Percentiles rank a stretch among this genome's conserved stretches.
phyloP scores from a whole-genome alignment of 495 filamentous ascomycete genomes.

The Penicillium goetzii region DNA sequence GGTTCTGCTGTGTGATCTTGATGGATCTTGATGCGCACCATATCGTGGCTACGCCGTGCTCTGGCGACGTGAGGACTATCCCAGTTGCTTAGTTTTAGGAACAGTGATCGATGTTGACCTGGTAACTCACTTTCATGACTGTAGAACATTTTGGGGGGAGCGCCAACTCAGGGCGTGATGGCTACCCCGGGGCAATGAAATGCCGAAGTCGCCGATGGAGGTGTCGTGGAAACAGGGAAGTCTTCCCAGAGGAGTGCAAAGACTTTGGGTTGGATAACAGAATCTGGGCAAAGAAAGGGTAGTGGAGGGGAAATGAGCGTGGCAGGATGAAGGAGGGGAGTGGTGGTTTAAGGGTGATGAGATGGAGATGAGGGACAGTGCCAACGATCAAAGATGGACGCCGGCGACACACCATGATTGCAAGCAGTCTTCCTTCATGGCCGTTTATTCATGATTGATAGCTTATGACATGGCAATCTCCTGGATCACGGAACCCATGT shows the following conservation, averaged over 20 bases:
- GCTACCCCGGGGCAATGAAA: background rate
- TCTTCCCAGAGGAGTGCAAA: background rate
- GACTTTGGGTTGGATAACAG: background rate
- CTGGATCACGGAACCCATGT: background rate
- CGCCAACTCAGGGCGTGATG: background rate
- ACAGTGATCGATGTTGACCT: background rate
- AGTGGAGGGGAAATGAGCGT: background rate
- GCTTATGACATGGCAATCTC: background rate
- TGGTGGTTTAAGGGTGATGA: background rate
- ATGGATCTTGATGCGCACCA: slow-evolving; percentile 69
- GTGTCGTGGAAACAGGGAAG: background rate
- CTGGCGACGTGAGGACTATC: slow-evolving; percentile 81
- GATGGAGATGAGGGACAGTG: background rate
- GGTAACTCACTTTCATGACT: slow-evolving; percentile 75
- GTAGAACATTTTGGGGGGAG: slow-evolving; percentile 73
- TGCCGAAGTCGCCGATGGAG: background rate
- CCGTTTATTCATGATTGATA: background rate
- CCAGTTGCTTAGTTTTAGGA: slow-evolving; percentile 29
- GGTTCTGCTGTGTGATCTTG: background rate
- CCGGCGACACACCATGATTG: background rate
- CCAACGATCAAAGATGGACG: background rate
- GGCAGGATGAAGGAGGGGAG: background rate
- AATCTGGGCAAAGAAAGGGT: background rate
- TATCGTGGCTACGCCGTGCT: slow-evolving; percentile 91
- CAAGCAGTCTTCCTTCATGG: background rate